Conservation (phyloP, 2,329 filamentous ascomycete genomes). For the Tolypocladium sp. region DNA sequence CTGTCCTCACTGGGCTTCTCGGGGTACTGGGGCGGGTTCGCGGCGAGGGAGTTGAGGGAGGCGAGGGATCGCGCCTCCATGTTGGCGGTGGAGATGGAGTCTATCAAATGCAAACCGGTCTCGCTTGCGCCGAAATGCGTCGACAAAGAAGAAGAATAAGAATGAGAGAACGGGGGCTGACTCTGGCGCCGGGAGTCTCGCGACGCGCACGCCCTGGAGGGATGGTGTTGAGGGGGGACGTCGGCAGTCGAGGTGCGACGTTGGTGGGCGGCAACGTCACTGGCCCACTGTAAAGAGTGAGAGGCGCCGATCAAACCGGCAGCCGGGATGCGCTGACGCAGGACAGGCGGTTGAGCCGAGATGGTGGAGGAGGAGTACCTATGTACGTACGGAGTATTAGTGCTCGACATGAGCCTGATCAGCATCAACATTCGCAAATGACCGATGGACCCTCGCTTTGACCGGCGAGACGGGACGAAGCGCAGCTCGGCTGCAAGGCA, state of each 20-base stretch:
- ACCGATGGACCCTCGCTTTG: neutral
- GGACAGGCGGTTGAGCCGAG: neutral
- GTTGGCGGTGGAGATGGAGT: neutral
- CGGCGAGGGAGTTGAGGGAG: slow-evolving; percentile 68
- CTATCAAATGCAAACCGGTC: neutral
- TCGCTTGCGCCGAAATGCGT: neutral
- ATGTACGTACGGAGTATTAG: neutral
- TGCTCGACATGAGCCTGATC: neutral
- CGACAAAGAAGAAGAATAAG: neutral
- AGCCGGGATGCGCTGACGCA: neutral
- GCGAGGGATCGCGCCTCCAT: slow-evolving; percentile 81
- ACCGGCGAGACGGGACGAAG: neutral
- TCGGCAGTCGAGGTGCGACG: neutral
- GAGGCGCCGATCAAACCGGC: neutral
- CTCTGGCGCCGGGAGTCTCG: neutral
- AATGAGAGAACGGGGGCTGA: neutral
- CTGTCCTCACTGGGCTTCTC: slow-evolving; percentile 62
- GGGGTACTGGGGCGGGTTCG: slow-evolving; percentile 80
- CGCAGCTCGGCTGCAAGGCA: neutral
- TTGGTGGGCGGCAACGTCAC: neutral
- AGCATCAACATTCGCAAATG: neutral
- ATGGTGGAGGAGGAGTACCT: neutral
- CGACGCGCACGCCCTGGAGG: neutral
- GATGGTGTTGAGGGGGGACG: neutral
- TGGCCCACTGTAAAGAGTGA: neutral